Base-by-base conservation (phyloP, 1,284 basidiomycete species). In the Boletus smithii region DNA sequence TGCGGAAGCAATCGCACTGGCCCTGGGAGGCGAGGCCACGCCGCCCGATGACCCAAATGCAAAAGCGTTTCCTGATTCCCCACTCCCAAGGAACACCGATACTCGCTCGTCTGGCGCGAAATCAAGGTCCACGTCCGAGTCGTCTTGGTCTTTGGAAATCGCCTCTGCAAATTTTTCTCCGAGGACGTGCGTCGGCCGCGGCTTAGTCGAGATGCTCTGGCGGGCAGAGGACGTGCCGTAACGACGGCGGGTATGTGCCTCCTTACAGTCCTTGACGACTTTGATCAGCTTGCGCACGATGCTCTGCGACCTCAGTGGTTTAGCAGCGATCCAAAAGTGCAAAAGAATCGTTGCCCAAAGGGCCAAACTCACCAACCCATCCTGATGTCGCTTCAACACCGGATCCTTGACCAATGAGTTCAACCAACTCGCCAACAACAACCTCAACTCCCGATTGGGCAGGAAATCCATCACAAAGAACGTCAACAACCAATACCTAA, bases 391-490 rank as follows among this genome's bases (percentile, higher is more conserved):
- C 59, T 76, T 73, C 62, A 89, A 64, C 40, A 85, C 75, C 18
- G 83, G 80, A 67, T 90, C 86, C 53, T 76, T 74, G 34, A 79
- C 72, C 49, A 90, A 66, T n/a, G 78, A 71, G 63, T 94, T 94
- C 46, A 94, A 62, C 89, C 89, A 92, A 44, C 76, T 74, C 13
- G 88, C 80, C 46, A 92, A 73, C 31, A 84, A 64, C 29, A 82
- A 59, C 54, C 90, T 76, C 59, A 94, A 67, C 54, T 87, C 85
- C 44, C 80, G 77, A 65, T 90, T 85, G n/a, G 85, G 81, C 50
- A 91, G 68, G 61, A 93, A 94, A 63, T 94, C 91, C 54, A 89
- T 83, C 45, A 77, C 77, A 67, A 93, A 94, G 65, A 93, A 92
- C 9, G 88, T 91, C 57, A 89, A 70, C 29, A 93, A 65, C 91